Conservation (phyloP, 2,329 filamentous ascomycete genomes). For the Paecilomyces fulvus region DNA sequence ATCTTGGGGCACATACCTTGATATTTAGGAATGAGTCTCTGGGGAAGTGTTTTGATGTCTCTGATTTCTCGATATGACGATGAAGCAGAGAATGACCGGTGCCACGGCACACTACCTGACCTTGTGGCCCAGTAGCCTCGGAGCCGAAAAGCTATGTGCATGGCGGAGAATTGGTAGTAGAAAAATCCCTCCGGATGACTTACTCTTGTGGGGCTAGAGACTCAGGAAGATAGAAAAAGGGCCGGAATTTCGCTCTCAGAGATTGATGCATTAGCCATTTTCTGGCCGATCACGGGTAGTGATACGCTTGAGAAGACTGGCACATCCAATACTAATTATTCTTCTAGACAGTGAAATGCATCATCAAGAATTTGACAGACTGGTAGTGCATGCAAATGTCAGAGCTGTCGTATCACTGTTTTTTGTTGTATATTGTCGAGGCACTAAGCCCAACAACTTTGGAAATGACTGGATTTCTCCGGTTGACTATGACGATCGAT, state of each 20-base stretch:
- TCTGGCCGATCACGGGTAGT: not conserved
- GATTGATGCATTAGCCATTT: not conserved
- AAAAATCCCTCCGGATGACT: not conserved
- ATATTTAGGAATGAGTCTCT: slow-evolving; percentile 55
- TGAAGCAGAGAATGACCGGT: slow-evolving; percentile 37
- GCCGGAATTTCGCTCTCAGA: not conserved
- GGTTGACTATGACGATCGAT: not conserved
- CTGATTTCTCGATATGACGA: slow-evolving; percentile 33
- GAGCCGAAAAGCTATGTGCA: slow-evolving; percentile 1
- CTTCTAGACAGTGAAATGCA: not conserved
- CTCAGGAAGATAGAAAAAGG: not conserved
- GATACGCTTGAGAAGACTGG: not conserved
- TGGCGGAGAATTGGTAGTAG: not conserved
- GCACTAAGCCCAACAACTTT: not conserved
- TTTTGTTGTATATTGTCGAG: too few relatives aligned
- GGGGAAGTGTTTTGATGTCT: slow-evolving; percentile 35
- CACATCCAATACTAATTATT: not conserved
- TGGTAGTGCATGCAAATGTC: not conserved
- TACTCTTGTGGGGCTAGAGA: not conserved
- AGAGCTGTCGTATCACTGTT: not conserved
- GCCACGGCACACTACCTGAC: slow-evolving; percentile 3
- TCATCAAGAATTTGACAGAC: not conserved
- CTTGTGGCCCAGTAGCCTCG: slow-evolving; percentile 5
- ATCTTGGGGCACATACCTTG: slow-evolving; percentile 41
- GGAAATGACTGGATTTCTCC: not conserved